These are phyloP conservation scores for Malus fusca DNA, from an alignment of 306 rosid species.

Conservation along the genomic window DNA sequence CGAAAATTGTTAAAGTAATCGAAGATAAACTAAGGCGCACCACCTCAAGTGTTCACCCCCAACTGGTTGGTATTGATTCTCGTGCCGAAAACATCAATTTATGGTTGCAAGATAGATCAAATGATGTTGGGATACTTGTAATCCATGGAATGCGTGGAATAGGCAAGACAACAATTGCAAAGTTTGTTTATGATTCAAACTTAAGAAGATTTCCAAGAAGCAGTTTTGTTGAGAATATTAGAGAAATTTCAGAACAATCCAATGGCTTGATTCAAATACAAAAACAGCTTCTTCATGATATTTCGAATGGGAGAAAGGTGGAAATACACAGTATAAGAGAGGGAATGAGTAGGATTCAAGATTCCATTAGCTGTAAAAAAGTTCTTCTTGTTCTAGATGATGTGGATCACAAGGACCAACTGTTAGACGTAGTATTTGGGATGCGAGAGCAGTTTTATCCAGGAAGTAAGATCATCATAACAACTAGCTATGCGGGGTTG, in stretches of 20 bases:
- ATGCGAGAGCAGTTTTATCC: not conserved
- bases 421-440: not conserved
- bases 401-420: not conserved
- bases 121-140: not conserved
- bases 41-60: not conserved
- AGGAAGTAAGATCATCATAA: not conserved
- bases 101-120: not conserved
- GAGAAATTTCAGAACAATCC: not conserved
- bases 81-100: rapidly evolving
- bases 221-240: not conserved
- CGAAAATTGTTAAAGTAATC: not conserved
- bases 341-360: not conserved
- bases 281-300: not conserved
- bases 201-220: not conserved
- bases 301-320: not conserved
- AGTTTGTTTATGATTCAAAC: not conserved
- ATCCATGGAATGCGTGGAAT: not conserved
- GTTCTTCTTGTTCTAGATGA: slow-evolving; percentile 3
- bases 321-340: not conserved
- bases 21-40: not conserved
- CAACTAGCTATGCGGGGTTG: not conserved
- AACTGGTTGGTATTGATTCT: not conserved
- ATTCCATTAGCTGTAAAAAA: not conserved
- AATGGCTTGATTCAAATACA: not conserved
- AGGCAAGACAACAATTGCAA: not conserved